Conservation (phyloP, 2,329 filamentous ascomycete species). For the Fusarium zealandicum region DNA sequence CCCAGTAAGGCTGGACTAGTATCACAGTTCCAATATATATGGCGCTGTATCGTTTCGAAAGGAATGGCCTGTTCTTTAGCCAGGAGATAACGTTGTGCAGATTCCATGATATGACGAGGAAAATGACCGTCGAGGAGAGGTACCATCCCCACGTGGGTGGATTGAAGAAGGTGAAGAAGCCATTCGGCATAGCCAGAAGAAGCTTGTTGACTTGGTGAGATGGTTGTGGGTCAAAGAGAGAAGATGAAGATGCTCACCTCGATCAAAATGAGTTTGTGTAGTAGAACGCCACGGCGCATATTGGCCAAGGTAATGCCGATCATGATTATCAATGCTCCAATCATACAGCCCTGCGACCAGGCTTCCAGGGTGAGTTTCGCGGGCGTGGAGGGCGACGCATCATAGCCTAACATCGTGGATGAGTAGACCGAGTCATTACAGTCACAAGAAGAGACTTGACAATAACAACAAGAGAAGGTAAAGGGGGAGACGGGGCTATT, state of each 20-base stretch:
- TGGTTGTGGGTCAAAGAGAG: background rate
- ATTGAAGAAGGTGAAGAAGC: constrained; percentile 64
- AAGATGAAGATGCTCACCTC: constrained; percentile 55
- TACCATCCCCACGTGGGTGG: constrained; percentile 68
- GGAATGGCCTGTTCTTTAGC: constrained; percentile 70
- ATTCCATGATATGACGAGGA: constrained; percentile 68
- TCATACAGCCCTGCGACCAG: constrained; percentile 58
- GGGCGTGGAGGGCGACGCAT: constrained; percentile 21
- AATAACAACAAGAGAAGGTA: no score
- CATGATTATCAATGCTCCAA: constrained; percentile 58
- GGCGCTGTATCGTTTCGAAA: constrained; percentile 56
- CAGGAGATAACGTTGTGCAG: constrained; percentile 72
- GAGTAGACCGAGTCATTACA: constrained; percentile 22
- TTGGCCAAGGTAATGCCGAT: constrained; percentile 56
- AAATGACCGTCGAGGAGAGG: constrained; percentile 65
- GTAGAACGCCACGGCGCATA: constrained; percentile 54
- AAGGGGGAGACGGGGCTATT: no score
- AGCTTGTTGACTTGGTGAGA: constrained; percentile 47
- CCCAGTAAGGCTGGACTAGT: constrained; percentile 68
- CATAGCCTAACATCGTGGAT: constrained; percentile 3
- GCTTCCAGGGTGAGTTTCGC: constrained; percentile 48
- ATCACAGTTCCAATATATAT: constrained; percentile 67
- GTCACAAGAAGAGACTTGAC: no score
- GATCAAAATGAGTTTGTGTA: constrained; percentile 59
- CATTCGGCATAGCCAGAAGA: constrained; percentile 63